phyloP scores from a whole-genome alignment of 2,329 filamentous ascomycete genomes.

The Ophiostoma himal-ulmi region DNA sequence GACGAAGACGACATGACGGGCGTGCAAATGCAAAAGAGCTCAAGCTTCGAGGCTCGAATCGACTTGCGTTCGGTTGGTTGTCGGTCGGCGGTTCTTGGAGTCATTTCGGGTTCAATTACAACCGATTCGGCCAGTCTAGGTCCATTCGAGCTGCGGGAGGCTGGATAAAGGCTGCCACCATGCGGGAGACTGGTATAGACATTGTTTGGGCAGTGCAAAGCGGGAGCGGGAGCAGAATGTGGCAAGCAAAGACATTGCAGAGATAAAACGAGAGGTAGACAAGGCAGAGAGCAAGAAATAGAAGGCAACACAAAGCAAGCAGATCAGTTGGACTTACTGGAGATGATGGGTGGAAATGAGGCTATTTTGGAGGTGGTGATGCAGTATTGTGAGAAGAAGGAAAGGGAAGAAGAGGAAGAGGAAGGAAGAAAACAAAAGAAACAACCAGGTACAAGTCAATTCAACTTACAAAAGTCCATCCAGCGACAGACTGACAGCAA shows the following conservation, averaged over 20 bases:
- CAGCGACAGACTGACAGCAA: constrained; percentile 9
- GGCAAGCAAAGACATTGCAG: neutral
- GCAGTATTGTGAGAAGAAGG: neutral
- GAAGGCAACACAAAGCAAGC: neutral
- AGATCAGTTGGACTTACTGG: neutral
- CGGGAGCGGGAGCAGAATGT: neutral
- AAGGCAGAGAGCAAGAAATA: neutral
- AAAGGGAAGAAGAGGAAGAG: neutral
- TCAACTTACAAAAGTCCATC: neutral
- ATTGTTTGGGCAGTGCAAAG: neutral
- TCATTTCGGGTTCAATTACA: neutral
- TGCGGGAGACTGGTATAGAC: neutral
- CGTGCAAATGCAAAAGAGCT: neutral
- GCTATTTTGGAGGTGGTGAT: constrained; percentile 12
- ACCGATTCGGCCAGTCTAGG: neutral
- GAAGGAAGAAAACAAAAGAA: neutral
- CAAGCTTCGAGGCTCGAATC: neutral
- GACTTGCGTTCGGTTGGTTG: neutral
- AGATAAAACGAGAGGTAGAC: neutral
- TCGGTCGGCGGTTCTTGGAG: neutral
- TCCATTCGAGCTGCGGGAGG: neutral
- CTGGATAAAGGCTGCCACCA: neutral
- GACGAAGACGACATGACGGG: neutral
- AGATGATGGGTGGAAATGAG: neutral
- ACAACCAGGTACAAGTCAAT: constrained; percentile 2